Evolutionary conservation across 805 yeast species (phyloP).

Genomic region (Pichia heedii): DNA sequence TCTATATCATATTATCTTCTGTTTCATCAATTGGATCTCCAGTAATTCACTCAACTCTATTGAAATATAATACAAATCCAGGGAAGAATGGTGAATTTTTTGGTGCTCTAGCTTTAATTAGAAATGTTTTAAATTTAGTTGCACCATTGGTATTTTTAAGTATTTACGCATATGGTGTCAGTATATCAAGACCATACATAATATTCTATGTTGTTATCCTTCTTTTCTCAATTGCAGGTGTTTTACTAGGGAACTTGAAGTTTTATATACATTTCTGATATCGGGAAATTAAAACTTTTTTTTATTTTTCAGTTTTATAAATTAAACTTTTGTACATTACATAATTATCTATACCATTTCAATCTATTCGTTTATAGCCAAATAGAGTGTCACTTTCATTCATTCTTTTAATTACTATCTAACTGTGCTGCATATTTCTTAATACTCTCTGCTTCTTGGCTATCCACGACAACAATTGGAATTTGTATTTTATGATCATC

Average conservation of each 20-base stretch:
- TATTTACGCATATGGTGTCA: slow-evolving; percentile 38
- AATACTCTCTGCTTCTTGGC: slow-evolving; percentile 22
- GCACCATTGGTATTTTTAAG: slow-evolving; percentile 41
- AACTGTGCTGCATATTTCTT: slow-evolving; percentile 9
- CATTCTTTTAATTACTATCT: background rate
- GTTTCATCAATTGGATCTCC: slow-evolving; percentile 48
- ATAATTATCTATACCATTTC: background rate
- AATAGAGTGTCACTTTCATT: background rate
- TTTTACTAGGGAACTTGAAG: slow-evolving; percentile 6
- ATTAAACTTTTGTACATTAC: too few species aligned
- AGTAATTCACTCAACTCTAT: slow-evolving; percentile 45
- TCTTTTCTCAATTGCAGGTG: background rate
- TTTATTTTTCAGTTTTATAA: too few species aligned
- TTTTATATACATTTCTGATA: background rate
- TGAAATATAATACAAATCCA: slow-evolving; percentile 49
- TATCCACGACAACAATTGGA: slow-evolving; percentile 23
- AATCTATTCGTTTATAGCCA: background rate
- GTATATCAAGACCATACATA: slow-evolving; percentile 27
- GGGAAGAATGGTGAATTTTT: slow-evolving; percentile 60
- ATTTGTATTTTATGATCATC: slow-evolving; percentile 2
- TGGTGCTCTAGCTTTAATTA: slow-evolving; percentile 57
- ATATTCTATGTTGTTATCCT: slow-evolving; percentile 25
- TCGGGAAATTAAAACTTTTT: too few species aligned
- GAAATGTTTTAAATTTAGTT: slow-evolving; percentile 38
- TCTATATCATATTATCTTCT: slow-evolving; percentile 32